phyloP scores from a whole-genome alignment of 345 rosid genomes.

The Gossypium ekmanianum region DNA sequence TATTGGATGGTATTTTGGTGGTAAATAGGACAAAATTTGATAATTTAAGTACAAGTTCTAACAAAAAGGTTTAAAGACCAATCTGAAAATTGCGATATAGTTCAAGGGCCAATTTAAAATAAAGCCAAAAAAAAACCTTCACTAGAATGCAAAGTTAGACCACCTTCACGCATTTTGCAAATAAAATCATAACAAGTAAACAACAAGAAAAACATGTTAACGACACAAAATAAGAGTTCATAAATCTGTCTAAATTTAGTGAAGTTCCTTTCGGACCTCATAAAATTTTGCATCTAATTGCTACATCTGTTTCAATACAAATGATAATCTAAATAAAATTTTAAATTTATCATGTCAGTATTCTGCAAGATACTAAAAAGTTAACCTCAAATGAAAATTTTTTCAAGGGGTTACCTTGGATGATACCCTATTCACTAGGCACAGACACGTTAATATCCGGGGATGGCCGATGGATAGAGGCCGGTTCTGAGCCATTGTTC shows the following conservation, averaged over 20 bases:
- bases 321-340: neutral
- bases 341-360: neutral
- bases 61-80: too few species aligned
- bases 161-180: too few species aligned
- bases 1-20: too few species aligned
- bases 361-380: neutral
- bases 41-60: too few species aligned
- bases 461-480: constrained; percentile 34
- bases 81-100: too few species aligned
- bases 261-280: neutral
- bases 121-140: too few species aligned
- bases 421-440: constrained; percentile 32
- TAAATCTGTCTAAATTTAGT: neutral
- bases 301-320: constrained; percentile 2
- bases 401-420: neutral
- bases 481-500: constrained; percentile 32
- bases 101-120: too few species aligned
- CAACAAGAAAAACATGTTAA: neutral
- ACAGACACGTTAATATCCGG: constrained; percentile 50
- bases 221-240: neutral
- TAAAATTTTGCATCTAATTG: neutral
- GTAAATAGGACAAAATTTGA: too few species aligned
- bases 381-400: neutral
- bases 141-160: neutral
- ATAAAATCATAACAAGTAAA: neutral